A percentile compares a stretch with the other conserved stretches of the same genome.
These are phyloP conservation scores for Cercospora janseana DNA, from an alignment of 2,329 filamentous ascomycete genomes.

Conservation along the genomic window DNA sequence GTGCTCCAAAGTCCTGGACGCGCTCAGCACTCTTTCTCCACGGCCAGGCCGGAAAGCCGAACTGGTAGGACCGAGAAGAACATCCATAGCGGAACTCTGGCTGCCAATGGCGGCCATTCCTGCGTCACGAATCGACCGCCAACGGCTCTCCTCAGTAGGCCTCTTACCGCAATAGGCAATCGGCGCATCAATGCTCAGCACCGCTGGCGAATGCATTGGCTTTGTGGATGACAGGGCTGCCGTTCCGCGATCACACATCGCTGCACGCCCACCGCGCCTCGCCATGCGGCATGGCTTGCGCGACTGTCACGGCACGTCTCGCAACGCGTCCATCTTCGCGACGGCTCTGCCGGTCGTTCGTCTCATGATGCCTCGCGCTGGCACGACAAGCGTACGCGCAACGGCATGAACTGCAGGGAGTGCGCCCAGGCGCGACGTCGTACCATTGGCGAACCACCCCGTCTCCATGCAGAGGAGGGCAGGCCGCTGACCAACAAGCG, in stretches of 20 bases:
- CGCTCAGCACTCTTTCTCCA: slow-evolving; percentile 1
- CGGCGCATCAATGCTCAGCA: slow-evolving; percentile 7
- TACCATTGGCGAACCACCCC: no score
- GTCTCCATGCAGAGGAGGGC: no score
- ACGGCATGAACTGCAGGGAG: no score
- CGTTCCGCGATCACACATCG: not conserved
- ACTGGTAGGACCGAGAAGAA: not conserved
- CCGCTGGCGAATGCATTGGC: slow-evolving; percentile 8
- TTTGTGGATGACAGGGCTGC: slow-evolving; percentile 1
- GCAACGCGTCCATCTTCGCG: no score
- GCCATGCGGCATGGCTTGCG: not conserved
- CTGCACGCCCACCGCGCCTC: not conserved
- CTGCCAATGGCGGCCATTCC: slow-evolving; percentile 5
- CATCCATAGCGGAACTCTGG: slow-evolving; percentile 3
- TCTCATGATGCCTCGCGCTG: no score
- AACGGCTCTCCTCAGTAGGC: slow-evolving; percentile 6
- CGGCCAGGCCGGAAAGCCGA: not conserved
- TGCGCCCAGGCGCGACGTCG: no score
- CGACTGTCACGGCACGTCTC: no score
- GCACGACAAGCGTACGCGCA: no score
- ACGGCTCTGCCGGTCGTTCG: no score
- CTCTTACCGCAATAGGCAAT: slow-evolving; percentile 5
- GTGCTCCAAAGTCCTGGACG: not conserved
- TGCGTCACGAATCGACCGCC: slow-evolving; percentile 1
- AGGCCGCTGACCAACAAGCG: no score